Evolutionary conservation across 257 asterid species (phyloP).

Genomic region (Voacanga thouarsii): DNA sequence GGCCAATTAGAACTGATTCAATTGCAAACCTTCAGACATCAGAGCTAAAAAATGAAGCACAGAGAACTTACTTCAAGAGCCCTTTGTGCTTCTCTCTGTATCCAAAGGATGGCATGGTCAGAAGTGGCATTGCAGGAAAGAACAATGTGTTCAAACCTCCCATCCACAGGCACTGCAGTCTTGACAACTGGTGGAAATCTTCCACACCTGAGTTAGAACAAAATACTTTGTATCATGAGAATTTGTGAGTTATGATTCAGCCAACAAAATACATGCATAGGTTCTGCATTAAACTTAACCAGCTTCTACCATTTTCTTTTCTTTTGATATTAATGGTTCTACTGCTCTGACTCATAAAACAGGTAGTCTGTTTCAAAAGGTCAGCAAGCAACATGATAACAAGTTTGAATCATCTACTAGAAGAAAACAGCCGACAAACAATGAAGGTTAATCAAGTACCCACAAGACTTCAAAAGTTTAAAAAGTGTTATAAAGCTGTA

Average conservation of each 20-base stretch:
- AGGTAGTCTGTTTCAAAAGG: not conserved
- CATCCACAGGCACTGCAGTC: conserved; percentile 90
- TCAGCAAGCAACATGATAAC: not conserved
- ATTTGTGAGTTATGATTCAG: not conserved
- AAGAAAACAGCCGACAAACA: not conserved
- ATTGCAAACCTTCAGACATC: not conserved
- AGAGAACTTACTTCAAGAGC: conserved; percentile 63
- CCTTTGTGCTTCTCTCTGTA: conserved; percentile 67
- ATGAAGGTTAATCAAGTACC: not conserved
- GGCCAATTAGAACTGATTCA: not conserved
- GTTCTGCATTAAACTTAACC: not conserved
- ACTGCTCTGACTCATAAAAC: not conserved
- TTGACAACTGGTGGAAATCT: conserved; percentile 74
- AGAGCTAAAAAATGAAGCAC: conserved; percentile 2
- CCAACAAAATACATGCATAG: not conserved
- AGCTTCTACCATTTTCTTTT: conserved; percentile 6
- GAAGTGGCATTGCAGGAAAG: conserved; percentile 89
- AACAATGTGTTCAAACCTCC: conserved; percentile 89
- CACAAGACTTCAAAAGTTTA: not conserved
- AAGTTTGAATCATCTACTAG: not conserved
- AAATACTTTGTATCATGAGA: not conserved
- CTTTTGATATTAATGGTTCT: not conserved
- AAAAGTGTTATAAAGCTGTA: too few species aligned
- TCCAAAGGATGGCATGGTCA: conserved; percentile 84
- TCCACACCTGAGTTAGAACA: conserved; percentile 45